Percentiles rank a stretch among this genome's conserved stretches.
Evolutionary conservation across 2,329 filamentous ascomycete genomes (phyloP).

Genomic region (Sporothrix brunneoviolacea): DNA sequence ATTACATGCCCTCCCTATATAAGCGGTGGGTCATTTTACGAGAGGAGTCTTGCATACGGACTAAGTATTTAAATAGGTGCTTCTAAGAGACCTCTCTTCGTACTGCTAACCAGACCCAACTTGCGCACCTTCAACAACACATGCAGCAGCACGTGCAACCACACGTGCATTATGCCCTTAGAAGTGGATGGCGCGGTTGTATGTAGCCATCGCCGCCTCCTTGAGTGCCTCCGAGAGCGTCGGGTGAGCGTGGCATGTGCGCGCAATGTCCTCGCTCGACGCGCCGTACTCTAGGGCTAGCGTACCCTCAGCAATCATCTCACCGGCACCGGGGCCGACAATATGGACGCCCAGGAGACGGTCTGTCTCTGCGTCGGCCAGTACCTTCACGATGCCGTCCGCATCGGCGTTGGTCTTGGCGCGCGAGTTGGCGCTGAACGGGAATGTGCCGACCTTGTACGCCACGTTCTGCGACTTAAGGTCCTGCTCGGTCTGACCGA

Average conservation of each 20-base stretch:
- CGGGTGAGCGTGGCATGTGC: slow-evolving; percentile 94
- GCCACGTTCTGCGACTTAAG: slow-evolving; percentile 83
- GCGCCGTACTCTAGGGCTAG: slow-evolving; percentile 95
- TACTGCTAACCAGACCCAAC: no score
- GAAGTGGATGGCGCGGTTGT: slow-evolving; percentile 92
- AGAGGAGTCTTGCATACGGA: no score
- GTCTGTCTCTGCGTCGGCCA: slow-evolving; percentile 94
- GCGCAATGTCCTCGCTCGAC: slow-evolving; percentile 86
- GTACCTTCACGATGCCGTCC: slow-evolving; percentile 94
- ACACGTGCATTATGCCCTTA: no score
- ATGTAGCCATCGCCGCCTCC: slow-evolving; percentile 97
- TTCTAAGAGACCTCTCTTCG: no score
- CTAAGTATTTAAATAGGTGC: no score
- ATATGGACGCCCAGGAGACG: slow-evolving; percentile 94
- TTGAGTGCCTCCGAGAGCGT: slow-evolving; percentile 97
- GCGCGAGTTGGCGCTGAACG: slow-evolving; percentile 95
- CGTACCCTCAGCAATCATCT: slow-evolving; percentile 98
- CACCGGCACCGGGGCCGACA: slow-evolving; percentile 88
- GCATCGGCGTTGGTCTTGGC: slow-evolving; percentile 98
- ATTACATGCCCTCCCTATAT: no score
- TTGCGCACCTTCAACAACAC: no score
- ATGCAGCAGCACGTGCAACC: no score
- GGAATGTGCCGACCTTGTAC: slow-evolving; percentile 91
- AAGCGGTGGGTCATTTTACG: no score
- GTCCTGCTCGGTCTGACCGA: slow-evolving; percentile 94